Percentiles rank a stretch among this genome's conserved stretches.
phyloP scores from a whole-genome alignment of 495 filamentous ascomycete genomes.

The Chaetomidium leptoderma region DNA sequence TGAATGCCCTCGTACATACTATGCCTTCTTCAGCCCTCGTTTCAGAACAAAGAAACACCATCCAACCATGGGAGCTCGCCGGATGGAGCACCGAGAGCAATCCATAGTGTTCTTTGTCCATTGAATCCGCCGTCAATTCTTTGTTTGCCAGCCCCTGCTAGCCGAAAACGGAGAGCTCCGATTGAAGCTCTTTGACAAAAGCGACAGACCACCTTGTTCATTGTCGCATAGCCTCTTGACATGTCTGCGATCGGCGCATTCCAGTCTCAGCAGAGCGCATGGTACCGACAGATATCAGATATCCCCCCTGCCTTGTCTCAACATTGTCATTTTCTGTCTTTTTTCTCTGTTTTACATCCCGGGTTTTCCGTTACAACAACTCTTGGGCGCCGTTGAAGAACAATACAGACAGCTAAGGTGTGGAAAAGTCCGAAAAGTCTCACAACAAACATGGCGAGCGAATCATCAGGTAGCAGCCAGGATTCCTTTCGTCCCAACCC shows the following conservation, averaged over 20 bases:
- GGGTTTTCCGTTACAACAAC: background rate
- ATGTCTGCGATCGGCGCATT: background rate
- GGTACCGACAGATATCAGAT: background rate
- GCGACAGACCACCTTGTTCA: background rate
- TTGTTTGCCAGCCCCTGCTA: background rate
- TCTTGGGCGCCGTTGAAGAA: background rate
- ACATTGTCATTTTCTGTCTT: background rate
- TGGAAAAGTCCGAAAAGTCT: background rate
- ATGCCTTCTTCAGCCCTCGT: background rate
- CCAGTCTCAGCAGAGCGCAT: background rate
- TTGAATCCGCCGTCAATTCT: background rate
- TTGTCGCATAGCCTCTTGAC: background rate
- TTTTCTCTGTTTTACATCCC: background rate
- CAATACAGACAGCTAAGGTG: background rate
- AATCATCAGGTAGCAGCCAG: background rate
- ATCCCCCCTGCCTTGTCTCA: background rate
- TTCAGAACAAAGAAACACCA: background rate
- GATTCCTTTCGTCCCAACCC: too few species aligned
- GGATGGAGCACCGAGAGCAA: background rate
- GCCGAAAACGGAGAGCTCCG: constrained; percentile 4
- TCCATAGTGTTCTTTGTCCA: constrained; percentile 1
- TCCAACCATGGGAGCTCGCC: background rate
- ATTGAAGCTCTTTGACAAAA: background rate
- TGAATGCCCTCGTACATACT: background rate
- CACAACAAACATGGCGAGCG: background rate